Conservation (phyloP, 768 basidiomycete genomes). For the Boletus patriciae region DNA sequence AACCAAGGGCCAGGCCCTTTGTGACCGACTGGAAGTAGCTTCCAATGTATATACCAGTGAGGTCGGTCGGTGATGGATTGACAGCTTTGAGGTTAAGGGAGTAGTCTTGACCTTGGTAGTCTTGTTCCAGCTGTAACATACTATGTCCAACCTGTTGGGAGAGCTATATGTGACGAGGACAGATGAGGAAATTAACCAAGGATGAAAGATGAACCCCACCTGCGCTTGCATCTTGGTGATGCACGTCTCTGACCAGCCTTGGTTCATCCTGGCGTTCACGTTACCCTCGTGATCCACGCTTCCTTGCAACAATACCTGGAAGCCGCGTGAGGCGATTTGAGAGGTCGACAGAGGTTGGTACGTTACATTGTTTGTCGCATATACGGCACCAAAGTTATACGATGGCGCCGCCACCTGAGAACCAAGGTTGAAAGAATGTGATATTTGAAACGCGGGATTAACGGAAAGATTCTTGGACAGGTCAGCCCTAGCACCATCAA, state of each 20-base stretch:
- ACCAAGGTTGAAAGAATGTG: conserved; percentile 91
- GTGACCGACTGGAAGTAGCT: conserved; percentile 92
- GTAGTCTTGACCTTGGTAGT: conserved; percentile 87
- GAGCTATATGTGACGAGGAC: conserved; percentile 49
- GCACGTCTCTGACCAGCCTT: conserved; percentile 76
- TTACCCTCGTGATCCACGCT: conserved; percentile 92
- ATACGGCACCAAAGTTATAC: conserved; percentile 94
- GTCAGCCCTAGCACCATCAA: conserved; percentile 97
- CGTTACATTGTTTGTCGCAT: conserved; percentile 76
- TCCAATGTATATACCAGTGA: conserved; percentile 89
- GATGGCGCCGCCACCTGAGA: conserved; percentile 81
- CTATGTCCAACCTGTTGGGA: conserved; percentile 77
- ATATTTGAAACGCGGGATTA: conserved; percentile 97
- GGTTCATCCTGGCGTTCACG: conserved; percentile 84
- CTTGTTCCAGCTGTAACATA: conserved; percentile 93
- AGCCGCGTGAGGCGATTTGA: conserved; percentile 19
- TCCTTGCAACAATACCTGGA: conserved; percentile 90
- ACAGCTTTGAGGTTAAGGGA: conserved; percentile 82
- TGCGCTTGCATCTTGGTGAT: conserved; percentile 87
- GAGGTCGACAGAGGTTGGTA: conserved; percentile 6
- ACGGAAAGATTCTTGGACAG: conserved; percentile 89
- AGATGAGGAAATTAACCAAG: neutral
- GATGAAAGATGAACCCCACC: conserved; percentile 45
- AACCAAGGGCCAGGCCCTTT: conserved; percentile 84
- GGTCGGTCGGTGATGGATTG: conserved; percentile 86